These are phyloP conservation scores for Alnus glutinosa DNA, from an alignment of 306 rosid genomes.

Conservation along the genomic window DNA sequence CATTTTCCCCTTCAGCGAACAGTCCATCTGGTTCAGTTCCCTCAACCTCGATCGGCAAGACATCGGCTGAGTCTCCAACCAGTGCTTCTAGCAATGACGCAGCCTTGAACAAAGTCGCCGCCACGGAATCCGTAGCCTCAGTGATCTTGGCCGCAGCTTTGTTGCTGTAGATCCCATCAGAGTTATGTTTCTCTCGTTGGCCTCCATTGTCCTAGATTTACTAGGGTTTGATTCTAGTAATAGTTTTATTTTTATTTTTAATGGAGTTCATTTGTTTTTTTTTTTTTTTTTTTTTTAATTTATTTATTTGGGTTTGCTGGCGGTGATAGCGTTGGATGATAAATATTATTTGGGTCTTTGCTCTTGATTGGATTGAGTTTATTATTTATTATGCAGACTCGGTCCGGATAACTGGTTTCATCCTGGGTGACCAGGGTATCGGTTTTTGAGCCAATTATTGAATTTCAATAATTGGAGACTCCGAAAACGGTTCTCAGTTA, in stretches of 20 bases:
- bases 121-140: constrained; percentile 48
- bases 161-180: constrained; percentile 49
- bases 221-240: constrained; percentile 30
- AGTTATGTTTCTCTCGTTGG: background rate
- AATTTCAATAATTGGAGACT: too few species aligned
- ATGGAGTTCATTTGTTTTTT: background rate
- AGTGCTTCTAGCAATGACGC: constrained; percentile 23
- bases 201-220: constrained; percentile 26
- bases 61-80: background rate
- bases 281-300: constrained; percentile 3
- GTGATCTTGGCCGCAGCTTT: constrained; percentile 37
- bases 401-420: too few species aligned
- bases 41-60: background rate
- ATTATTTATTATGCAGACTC: background rate
- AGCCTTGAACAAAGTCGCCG: constrained; percentile 25
- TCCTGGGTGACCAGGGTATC: too few species aligned
- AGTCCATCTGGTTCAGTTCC: background rate
- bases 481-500: too few species aligned
- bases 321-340: background rate
- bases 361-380: background rate
- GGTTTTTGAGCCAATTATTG: too few species aligned
- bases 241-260: background rate
- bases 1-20: background rate
- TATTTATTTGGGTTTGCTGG: background rate
- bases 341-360: background rate